Base-by-base conservation (phyloP, 495 filamentous ascomycete genomes). In the Cudoniella acicularis region DNA sequence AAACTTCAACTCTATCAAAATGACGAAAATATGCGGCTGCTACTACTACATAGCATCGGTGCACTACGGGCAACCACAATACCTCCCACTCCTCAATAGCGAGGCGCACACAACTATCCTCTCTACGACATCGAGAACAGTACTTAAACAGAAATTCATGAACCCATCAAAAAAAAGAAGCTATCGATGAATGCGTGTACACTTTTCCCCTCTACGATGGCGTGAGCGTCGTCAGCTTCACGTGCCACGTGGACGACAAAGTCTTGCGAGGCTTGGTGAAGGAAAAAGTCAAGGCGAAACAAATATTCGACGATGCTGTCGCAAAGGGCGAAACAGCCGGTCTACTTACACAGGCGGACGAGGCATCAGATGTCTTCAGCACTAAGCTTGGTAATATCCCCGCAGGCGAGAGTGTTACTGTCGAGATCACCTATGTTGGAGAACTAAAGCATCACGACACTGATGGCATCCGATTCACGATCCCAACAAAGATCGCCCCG, bases 181-280 rank as follows among this genome's bases (percentile, higher is more conserved):
- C 63, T 17, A 77, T 87, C 54, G 64, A 75, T 25, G 72, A 84
- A 62, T 75, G 83, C 52, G 69, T 70, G 20, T 90, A 91, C 69
- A 77, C 76, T 1, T 89, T 90, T 60, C 87, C 87, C 0, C 74
- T 89, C 2, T 87, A 84, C 64, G 82, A 87, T 63, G 84, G 84
- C 20, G 80, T 86, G 1, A 83, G 82, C 18, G 82, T 90, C 3
- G 83, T 85, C 11, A 74, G 72, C 23, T 90, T 89, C 56, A 77
- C 72, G 1, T 85, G 82, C 62, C 74, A 72, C 11, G 72, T 89
- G 53, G 74, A 72, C 40, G 70, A 77, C 40, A 67, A 72, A 47
- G 64, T 70, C 36, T 79, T 90, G 24, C 68, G 66, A 1, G 83
- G 87, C 10, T 61, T 83, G 10, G 84, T 89, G 43, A 83, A 88